Evolutionary conservation across 495 filamentous ascomycete genomes (phyloP).

Genomic region (Neurospora terricola): DNA sequence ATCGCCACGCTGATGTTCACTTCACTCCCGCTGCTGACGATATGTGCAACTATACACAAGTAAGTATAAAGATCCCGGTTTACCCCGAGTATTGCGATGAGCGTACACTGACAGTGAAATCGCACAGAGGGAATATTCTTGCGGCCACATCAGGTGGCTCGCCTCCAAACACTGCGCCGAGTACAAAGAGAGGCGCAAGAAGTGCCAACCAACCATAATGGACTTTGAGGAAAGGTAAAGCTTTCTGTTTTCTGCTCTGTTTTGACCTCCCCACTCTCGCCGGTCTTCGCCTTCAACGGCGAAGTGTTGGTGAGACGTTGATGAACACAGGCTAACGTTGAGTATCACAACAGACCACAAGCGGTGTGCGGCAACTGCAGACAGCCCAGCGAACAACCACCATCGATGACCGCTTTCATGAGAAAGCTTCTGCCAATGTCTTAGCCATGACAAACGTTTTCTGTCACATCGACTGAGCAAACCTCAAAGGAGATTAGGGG

Average conservation of each 20-base stretch:
- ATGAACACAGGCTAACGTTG: background rate
- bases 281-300: background rate
- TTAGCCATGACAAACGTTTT: background rate
- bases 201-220: constrained; percentile 3
- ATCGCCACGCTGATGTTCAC: background rate
- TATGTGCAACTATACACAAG: constrained; percentile 5
- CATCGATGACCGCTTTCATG: background rate
- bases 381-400: background rate
- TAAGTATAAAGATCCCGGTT: background rate
- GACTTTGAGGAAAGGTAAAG: constrained; percentile 7
- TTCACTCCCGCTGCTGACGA: background rate
- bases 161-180: constrained; percentile 7
- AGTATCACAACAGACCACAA: background rate
- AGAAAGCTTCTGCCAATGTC: background rate
- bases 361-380: background rate
- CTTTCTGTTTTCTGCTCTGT: background rate
- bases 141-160: constrained; percentile 9
- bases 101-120: background rate
- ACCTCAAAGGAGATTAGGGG: background rate
- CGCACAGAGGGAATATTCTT: constrained; percentile 5
- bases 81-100: background rate
- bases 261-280: background rate
- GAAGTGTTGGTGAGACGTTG: background rate
- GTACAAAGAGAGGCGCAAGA: background rate
- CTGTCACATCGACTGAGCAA: background rate